phyloP scores from a whole-genome alignment of 768 basidiomycete genomes.

The Suillus tomentosus region DNA sequence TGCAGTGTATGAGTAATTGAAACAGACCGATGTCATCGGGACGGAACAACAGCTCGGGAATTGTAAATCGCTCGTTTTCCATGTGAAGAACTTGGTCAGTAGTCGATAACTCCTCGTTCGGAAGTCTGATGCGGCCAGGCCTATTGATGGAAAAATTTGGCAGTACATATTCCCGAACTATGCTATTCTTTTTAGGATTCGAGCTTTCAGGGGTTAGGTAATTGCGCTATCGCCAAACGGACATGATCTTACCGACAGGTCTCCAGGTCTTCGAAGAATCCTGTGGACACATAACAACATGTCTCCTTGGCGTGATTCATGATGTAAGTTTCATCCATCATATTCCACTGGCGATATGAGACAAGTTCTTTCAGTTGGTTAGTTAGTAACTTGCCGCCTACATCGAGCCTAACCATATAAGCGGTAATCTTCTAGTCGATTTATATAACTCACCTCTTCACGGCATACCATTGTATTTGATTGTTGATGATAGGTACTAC shows the following conservation, averaged over 20 bases:
- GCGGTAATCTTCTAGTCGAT: slow-evolving; percentile 18
- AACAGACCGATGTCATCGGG: slow-evolving; percentile 85
- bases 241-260: slow-evolving; percentile 64
- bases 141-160: slow-evolving; percentile 81
- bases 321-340: slow-evolving; percentile 96
- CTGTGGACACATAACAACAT: slow-evolving; percentile 82
- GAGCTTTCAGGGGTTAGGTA: slow-evolving; percentile 39
- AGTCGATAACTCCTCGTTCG: slow-evolving; percentile 54
- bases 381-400: slow-evolving; percentile 93
- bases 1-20: slow-evolving; percentile 15
- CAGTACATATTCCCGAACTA: slow-evolving; percentile 87
- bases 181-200: slow-evolving; percentile 59
- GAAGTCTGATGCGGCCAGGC: slow-evolving; percentile 54
- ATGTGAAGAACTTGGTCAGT: slow-evolving; percentile 76
- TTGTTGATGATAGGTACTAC: slow-evolving; percentile 82
- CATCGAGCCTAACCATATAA: slow-evolving; percentile 69
- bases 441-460: slow-evolving; percentile 62
- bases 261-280: slow-evolving; percentile 76
- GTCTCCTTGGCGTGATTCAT: slow-evolving; percentile 91
- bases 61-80: slow-evolving; percentile 89
- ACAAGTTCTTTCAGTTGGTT: slow-evolving; percentile 94
- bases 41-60: slow-evolving; percentile 91
- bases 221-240: slow-evolving; percentile 20
- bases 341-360: slow-evolving; percentile 96
- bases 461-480: slow-evolving; percentile 74